A percentile compares a stretch with the other conserved stretches of the same genome.
Conservation (phyloP, 2,329 filamentous ascomycete genomes). For the Claviceps pazoutovae region DNA sequence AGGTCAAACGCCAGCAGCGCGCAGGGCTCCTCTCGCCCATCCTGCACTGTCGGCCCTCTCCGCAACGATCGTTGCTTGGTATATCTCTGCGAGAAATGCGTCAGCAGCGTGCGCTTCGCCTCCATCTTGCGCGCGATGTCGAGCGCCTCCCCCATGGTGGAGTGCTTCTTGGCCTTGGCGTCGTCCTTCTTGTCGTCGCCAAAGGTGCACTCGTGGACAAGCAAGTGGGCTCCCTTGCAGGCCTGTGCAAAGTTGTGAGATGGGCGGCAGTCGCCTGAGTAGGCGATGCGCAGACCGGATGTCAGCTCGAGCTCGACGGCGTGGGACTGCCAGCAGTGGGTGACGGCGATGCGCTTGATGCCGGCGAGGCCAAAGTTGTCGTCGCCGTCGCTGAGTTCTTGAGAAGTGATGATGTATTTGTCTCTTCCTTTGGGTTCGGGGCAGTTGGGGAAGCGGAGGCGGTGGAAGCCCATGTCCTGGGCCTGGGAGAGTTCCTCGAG, state of each 20-base stretch:
- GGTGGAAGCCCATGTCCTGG: constrained; percentile 59
- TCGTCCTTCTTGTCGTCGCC: constrained; percentile 70
- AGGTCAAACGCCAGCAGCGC: constrained; percentile 66
- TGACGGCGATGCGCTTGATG: constrained; percentile 54
- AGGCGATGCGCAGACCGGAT: constrained; percentile 72
- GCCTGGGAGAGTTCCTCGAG: constrained; percentile 66
- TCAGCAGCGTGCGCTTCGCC: constrained; percentile 68
- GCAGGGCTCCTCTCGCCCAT: constrained; percentile 15
- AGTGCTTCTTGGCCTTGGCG: constrained; percentile 79
- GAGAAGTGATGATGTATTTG: constrained; percentile 19
- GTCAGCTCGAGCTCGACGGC: constrained; percentile 68
- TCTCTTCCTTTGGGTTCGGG: constrained; percentile 8
- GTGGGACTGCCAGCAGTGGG: constrained; percentile 68
- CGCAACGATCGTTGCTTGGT: constrained; percentile 41
- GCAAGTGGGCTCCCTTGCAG: constrained; percentile 61
- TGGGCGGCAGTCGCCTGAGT: constrained; percentile 88
- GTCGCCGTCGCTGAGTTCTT: constrained; percentile 29
- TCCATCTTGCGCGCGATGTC: constrained; percentile 63
- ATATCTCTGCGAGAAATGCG: constrained; percentile 92
- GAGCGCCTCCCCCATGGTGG: constrained; percentile 76
- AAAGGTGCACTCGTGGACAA: constrained; percentile 94
- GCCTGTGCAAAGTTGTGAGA: constrained; percentile 54
- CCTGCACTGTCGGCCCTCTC: constrained; percentile 18
- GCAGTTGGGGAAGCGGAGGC: constrained; percentile 25
- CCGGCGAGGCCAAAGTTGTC: constrained; percentile 46